Evolutionary conservation across 805 yeast genomes (phyloP), one percentile per base, ranked within the genome.

Genomic region (Wickerhamiella alocasiicola): DNA sequence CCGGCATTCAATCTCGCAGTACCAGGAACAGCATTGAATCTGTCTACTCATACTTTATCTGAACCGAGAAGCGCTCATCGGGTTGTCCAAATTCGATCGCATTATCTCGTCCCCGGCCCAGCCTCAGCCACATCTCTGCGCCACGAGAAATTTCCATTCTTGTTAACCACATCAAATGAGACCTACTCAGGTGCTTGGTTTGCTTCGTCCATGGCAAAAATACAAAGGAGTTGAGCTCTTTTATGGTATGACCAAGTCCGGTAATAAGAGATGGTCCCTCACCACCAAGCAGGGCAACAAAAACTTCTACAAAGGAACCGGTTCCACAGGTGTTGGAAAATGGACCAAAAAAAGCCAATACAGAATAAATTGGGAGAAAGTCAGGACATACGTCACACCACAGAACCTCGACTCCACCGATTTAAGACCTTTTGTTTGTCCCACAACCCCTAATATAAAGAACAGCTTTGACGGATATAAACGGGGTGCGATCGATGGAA

Each of bases 261-360:
- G 96, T 42, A 76, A 83, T 49, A 83, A 79, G 59, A 77, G 95
- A 44, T 57, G 61, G 56, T 72, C 94, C 4, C 65, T 88, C 52
- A 80, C 95, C 17, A 79, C 95, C 17, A 91, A 91, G 55, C 84
- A 83, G 57, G 97, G 98, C 54, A 88, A 91, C 63, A 85, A 87
- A 66, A 78, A 81, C 52, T 81, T 70, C 64, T 91, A 91, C 65
- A 91, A 91, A 61, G 99, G 99, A 67, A 91, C 97, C 17, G 74
- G 96, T 44, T 82, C 98, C 4, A 72, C 94, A 3, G 96, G 96
- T 60, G 74, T 84, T 47, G 99, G 99, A 57, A 68, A 67, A 40
- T 74, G 78, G 55, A 80, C 91, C 41, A 66, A 68, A 26, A 70
- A 67, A 46, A 96, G 94, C 41, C 71, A 72, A 17, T 91, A 84